Conservation (phyloP, 2,329 filamentous ascomycete genomes). For the Sordariomycetes sp. region DNA sequence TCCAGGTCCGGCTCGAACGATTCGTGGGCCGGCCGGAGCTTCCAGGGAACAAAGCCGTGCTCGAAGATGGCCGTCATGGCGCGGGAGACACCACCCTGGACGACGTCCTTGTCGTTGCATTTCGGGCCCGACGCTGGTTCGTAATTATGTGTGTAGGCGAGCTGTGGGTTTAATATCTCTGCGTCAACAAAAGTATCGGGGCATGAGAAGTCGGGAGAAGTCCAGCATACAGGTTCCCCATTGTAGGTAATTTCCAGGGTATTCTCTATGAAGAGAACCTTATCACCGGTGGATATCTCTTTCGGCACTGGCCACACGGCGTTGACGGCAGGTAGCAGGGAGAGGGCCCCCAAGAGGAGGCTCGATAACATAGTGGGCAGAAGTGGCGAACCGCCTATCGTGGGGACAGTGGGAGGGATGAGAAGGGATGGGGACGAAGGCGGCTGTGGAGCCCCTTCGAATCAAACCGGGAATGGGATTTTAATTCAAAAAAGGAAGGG, state of each 20-base stretch:
- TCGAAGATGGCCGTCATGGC: slow-evolving; percentile 54
- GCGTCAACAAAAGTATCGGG: slow-evolving; percentile 12
- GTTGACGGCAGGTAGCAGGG: slow-evolving; percentile 24
- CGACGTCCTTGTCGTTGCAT: slow-evolving; percentile 40
- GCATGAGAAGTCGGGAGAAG: slow-evolving; percentile 14
- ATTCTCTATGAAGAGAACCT: slow-evolving; percentile 41
- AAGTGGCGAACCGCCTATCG: background rate
- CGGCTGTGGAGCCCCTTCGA: background rate
- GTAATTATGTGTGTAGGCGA: slow-evolving; percentile 35
- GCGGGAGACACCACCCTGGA: slow-evolving; percentile 46
- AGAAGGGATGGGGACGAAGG: background rate
- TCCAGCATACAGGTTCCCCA: slow-evolving; percentile 41
- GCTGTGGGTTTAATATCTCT: slow-evolving; percentile 28
- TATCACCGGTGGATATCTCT: slow-evolving; percentile 37
- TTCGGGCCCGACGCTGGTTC: slow-evolving; percentile 23
- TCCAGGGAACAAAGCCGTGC: slow-evolving; percentile 67
- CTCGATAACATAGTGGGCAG: slow-evolving; percentile 1
- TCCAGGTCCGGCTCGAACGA: slow-evolving; percentile 50
- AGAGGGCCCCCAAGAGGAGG: slow-evolving; percentile 22
- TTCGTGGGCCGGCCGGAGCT: slow-evolving; percentile 54
- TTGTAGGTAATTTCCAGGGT: slow-evolving; percentile 47
- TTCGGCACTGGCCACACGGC: slow-evolving; percentile 49
- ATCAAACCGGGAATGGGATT: too few relatives aligned
- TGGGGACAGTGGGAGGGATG: background rate
- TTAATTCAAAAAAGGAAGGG: too few relatives aligned